Base-by-base conservation (phyloP, 108 stramenopile genomes). In the Tribonema minus region DNA sequence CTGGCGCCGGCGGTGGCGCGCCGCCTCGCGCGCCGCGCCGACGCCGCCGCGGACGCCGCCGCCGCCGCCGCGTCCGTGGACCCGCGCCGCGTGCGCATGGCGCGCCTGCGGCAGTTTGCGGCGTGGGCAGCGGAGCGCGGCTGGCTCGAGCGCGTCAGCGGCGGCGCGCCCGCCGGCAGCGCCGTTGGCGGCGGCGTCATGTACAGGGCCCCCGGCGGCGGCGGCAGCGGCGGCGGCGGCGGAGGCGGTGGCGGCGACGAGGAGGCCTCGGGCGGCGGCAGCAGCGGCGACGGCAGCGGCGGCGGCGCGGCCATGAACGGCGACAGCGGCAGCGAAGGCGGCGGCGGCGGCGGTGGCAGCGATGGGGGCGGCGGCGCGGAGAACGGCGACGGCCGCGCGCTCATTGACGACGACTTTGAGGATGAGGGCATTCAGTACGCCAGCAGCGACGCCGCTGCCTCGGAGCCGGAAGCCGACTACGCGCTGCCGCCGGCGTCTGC, bases 21-120 rank as follows among this genome's bases (percentile, higher is more conserved):
- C n/a, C n/a, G n/a, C n/a, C n/a, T n/a, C n/a, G n/a, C n/a, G n/a
- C n/a, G n/a, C n/a, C n/a, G n/a, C n/a, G n/a, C n/a, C n/a, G n/a
- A n/a, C n/a, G n/a, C n/a, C n/a, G n/a, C n/a, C n/a, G n/a, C n/a
- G n/a, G n/a, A n/a, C n/a, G n/a, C n/a, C n/a, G n/a, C n/a, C n/a
- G n/a, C n/a, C n/a, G n/a, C n/a, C n/a, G n/a, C n/a, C n/a, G n/a
- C n/a, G n/a, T n/a, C n/a, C n/a, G n/a, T n/a, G n/a, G n/a, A n/a
- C n/a, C n/a, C n/a, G n/a, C n/a, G n/a, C n/a, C n/a, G n/a, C n/a
- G n/a, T n/a, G n/a, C n/a, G n/a, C 29, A 72, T 72, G 71, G 71
- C 61, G 61, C 38, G 71, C 20, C 60, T 72, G 26, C 60, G 60
- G 1, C 60, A 72, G 61, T 72, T 72, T 33, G 61, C 71, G 39